Conservation (phyloP, 352 stramenopile species). For the Lagenidium sp. region DNA sequence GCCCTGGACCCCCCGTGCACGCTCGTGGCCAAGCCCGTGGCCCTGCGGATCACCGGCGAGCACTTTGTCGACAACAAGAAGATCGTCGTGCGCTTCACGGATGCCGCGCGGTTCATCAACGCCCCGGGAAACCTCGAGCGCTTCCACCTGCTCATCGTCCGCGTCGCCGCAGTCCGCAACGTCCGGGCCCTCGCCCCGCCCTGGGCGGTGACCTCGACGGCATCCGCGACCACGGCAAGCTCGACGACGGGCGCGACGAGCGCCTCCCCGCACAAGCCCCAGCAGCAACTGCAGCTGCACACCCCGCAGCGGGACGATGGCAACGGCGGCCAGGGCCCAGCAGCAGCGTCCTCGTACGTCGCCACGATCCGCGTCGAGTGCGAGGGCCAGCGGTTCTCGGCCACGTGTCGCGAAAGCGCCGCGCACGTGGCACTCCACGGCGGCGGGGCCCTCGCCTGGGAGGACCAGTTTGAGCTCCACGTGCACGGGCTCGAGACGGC, state of each 20-base stretch:
- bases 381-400: constrained; percentile 26
- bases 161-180: constrained; percentile 38
- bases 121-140: constrained; percentile 22
- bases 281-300: constrained; percentile 1
- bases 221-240: background rate
- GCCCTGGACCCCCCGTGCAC: constrained; percentile 34
- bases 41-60: constrained; percentile 36
- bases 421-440: constrained; percentile 23
- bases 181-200: constrained; percentile 25
- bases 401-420: constrained; percentile 32
- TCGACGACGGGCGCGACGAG: background rate
- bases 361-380: constrained; percentile 48
- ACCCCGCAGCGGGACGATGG: constrained; percentile 13
- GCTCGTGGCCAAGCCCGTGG: constrained; percentile 17
- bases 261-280: constrained; percentile 3
- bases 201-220: background rate
- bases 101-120: constrained; percentile 33
- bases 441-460: constrained; percentile 32
- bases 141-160: constrained; percentile 40
- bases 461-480: constrained; percentile 60
- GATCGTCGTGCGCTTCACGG: constrained; percentile 38
- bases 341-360: background rate
- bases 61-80: constrained; percentile 67
- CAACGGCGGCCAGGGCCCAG: constrained; percentile 21
- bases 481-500: constrained; percentile 15